Evolutionary conservation across 2,329 filamentous ascomycete species (phyloP), one percentile per base, ranked within the genome.

Genomic region (Chrysoporthe deuterocubensis): DNA sequence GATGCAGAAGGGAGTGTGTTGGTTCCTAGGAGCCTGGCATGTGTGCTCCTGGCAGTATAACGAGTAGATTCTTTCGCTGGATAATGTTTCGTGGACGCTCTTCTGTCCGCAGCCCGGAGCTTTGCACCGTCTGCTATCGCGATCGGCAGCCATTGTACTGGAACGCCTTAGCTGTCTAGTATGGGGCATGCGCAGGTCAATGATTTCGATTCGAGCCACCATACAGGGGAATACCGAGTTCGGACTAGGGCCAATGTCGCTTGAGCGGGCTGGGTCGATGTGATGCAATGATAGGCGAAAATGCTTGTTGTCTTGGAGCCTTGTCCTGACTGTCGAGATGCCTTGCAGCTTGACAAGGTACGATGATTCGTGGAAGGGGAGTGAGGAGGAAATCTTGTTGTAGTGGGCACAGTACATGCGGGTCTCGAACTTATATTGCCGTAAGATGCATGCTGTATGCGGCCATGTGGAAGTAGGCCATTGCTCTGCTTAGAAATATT

Each of bases 21-120:
- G 62, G 34, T 60, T 66, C 32, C 66, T 57, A 4, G 68, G 68
- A n/a, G 58, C 59, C 58, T 61, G 62, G 26, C 66, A 70, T 9
- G 68, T 70, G n/a, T 70, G 68, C 5, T 68, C 59, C 62, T 68
- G 62, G 54, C 68, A 70, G 63, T 70, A 70, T 6, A 42, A 6
- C 11, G 50, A 54, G 50, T 54, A 54, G 32, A 32, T 6, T 21
- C 1, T 54, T 26, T 34, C 14, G 54, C n/a, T 14, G 54, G 16
- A 11, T 13, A 40, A 2, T 9, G 8, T 65, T 2, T 69, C 57
- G 57, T 62, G 64, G 11, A 64, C 65, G 37, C 67, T 43, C 37
- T 54, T 67, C 48, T n/a, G 42, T 1, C 43, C 65, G 44, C 67
- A 69, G 34, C 58, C 62, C 18, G 21, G 43, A 2, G 62, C 61